Evolutionary conservation across 495 filamentous ascomycete species (phyloP), one percentile per base, ranked within the genome.

Genomic region (Pseudoneurospora amorphoporcata): DNA sequence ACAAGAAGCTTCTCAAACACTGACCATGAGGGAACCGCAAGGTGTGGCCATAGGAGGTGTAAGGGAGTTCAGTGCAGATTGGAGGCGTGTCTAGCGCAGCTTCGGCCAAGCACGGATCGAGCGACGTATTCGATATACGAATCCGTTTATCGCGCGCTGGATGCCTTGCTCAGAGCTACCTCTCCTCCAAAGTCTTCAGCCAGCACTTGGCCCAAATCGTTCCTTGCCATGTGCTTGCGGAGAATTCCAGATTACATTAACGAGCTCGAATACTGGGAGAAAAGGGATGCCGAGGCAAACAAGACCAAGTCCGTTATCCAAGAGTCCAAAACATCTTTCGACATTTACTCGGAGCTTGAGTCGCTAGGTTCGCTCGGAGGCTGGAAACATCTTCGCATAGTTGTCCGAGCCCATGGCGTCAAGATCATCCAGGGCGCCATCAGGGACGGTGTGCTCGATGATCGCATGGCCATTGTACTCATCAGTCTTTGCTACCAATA

Each of bases 301-400:
- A 84, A 82, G 8, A 81, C 78, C 7, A 79, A 82, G 39, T 81
- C 82, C 16, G 79, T 80, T 0, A 74, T 85, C 10, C 74, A 82
- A 41, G 78, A 72, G 4, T 76, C 81, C 42, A 75, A 83, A 40
- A 76, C 82, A 6, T 82, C 84, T 2, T 81, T 81, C 4, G 78
- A 86, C 9, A 86, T 92, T 58, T 93, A 92, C 75, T 87, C 86
- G 40, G 89, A 93, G 70, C 77, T 94, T 39, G 91, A 94, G 75
- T 76, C 82, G 0, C 80, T 88, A 35, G 90, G 89, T 69, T 82
- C 86, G 9, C 80, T 79, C 53, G 81, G 82, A 43, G 91, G 91
- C 39, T 94, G 92, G 91, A 87, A 81, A 69, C 87, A 88, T 71
- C 82, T 94, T 0, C 86, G 87, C 69, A 82, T 87, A 68, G 85